Percentiles rank a stretch among this genome's conserved stretches.
phyloP scores from a whole-genome alignment of 306 rosid species.

The Vigna mungo region DNA sequence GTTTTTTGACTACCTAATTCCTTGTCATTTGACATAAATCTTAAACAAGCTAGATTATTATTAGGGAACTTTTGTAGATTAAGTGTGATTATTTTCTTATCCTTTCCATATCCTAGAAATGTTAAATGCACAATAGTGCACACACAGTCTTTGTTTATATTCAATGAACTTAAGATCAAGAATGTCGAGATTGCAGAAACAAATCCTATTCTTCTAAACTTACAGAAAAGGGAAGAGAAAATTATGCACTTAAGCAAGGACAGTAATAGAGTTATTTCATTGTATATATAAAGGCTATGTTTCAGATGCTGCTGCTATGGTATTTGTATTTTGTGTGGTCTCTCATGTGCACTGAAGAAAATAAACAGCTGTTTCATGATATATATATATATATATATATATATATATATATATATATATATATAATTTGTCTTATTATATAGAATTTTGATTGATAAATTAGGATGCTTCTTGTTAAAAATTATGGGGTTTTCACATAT shows the following conservation, averaged over 20 bases:
- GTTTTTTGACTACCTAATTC: constrained; percentile 1
- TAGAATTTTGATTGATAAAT: not conserved
- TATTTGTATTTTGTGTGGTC: constrained; percentile 1
- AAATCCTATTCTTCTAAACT: constrained; percentile 13
- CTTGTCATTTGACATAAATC: constrained; percentile 19
- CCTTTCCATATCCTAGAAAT: constrained; percentile 1
- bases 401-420: too few relatives aligned
- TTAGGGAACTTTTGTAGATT: not conserved
- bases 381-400: too few relatives aligned
- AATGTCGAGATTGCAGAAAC: constrained; percentile 19
- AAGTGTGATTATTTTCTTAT: not conserved
- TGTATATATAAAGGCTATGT: not conserved
- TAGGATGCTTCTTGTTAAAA: not conserved
- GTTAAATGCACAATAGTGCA: not conserved
- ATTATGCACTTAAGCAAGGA: not conserved
- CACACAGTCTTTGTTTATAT: not conserved
- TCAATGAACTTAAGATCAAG: constrained; percentile 21
- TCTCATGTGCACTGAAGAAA: not conserved
- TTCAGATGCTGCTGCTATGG: not conserved
- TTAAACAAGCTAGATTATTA: not conserved
- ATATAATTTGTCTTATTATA: not conserved
- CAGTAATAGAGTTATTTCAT: not conserved
- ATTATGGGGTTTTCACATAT: not conserved
- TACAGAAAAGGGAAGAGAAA: constrained; percentile 7
- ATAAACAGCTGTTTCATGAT: not conserved